A percentile compares a stretch with the other conserved stretches of the same genome.
phyloP scores from a whole-genome alignment of 2,329 filamentous ascomycete genomes.

The Xylariomycetidae sp. region DNA sequence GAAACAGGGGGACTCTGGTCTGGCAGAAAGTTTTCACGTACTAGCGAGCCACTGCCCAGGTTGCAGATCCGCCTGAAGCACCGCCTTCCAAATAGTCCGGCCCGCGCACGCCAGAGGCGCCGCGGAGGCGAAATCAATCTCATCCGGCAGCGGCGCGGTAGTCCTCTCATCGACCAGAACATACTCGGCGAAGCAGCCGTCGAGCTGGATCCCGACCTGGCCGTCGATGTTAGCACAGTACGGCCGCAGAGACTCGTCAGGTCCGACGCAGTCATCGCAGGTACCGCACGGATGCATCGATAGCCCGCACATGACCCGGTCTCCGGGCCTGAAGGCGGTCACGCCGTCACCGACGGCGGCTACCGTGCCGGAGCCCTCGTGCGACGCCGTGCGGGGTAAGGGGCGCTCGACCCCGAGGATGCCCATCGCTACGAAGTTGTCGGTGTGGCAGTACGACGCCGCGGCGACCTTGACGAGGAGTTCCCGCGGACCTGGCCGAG shows the following conservation, averaged over 20 bases:
- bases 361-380: slow-evolving; percentile 55
- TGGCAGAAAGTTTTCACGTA: no score
- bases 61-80: slow-evolving; percentile 35
- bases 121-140: slow-evolving; percentile 43
- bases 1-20: no score
- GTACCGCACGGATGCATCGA: slow-evolving; percentile 46
- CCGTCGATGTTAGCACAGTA: slow-evolving; percentile 45
- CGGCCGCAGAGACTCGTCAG: slow-evolving; percentile 42
- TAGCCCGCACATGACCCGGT: slow-evolving; percentile 53
- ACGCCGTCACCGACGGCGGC: slow-evolving; percentile 40
- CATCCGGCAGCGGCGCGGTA: slow-evolving; percentile 42
- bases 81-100: slow-evolving; percentile 43
- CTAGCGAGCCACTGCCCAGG: slow-evolving; percentile 35
- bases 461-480: slow-evolving; percentile 57
- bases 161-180: slow-evolving; percentile 43
- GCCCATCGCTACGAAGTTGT: slow-evolving; percentile 50
- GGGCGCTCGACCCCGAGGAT: slow-evolving; percentile 39
- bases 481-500: slow-evolving; percentile 44
- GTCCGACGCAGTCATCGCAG: slow-evolving; percentile 46
- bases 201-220: slow-evolving; percentile 41
- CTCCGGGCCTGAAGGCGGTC: slow-evolving; percentile 40
- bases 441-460: slow-evolving; percentile 59
- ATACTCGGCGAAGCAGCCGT: slow-evolving; percentile 57
- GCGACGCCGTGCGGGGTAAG: slow-evolving; percentile 50
- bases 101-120: slow-evolving; percentile 56